Base-by-base conservation (phyloP, 176 grass and related monocot genomes). In the Bolboschoenus planiculmis region DNA sequence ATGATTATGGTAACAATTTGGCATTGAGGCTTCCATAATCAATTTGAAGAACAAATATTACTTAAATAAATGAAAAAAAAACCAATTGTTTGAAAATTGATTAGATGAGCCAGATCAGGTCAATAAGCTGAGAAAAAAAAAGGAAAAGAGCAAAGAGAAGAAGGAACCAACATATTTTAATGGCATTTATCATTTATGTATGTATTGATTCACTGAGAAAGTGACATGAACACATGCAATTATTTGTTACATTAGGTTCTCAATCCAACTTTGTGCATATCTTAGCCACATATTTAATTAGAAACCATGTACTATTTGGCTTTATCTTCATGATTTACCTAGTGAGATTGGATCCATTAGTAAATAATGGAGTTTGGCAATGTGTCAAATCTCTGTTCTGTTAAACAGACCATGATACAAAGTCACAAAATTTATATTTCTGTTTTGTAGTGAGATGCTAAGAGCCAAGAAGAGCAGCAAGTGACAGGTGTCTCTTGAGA, bases 371-470 rank as follows among this genome's bases (percentile, higher is more conserved):
- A 61, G 55, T 58, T 81, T 42, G 55, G 55, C 33, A 21, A 81
- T 11, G 29, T 81, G 78, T 81, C 55, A 61, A 59, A 14, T 81
- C 56, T 59, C n/a, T 26, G 11, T 81, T 15, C 51, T 31, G 15
- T 81, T 36, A 11, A 2, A 81, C 21, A 73, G 35, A 24, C 39
- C 37, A 14, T 59, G 11, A 44, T 16, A 60, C 31, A n/a, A 81
- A 42, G n/a, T 56, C 54, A 29, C 34, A 10, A 81, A 29, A 55
- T 55, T 81, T 29, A 46, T 10, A 81, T 81, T 61, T 81, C 2
- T 81, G 56, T 81, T 62, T 43, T 61, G 61, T 61, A 60, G 34
- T 60, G 61, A 7, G 53, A 80, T 39, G 33, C 44, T 37, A 80
- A 37, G 36, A 72, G 39, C 39, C 20, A 72, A 46, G 37, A 72